A percentile compares a stretch with the other conserved stretches of the same genome.
phyloP scores from a whole-genome alignment of 345 rosid species.

The Dipteronia sinensis region DNA sequence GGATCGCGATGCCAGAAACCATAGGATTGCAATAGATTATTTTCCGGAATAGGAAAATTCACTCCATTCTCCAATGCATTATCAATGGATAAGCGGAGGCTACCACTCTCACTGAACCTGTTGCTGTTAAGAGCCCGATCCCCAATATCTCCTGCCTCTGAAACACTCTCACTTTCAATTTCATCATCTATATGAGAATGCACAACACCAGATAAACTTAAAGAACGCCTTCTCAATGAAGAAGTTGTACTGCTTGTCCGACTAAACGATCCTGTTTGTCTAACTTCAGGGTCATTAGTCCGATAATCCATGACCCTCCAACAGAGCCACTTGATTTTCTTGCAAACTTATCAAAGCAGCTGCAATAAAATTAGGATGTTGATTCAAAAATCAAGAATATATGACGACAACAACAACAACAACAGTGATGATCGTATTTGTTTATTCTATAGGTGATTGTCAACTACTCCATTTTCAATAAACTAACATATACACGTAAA shows the following conservation, averaged over 20 bases:
- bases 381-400: background rate
- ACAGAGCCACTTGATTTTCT: conserved; percentile 19
- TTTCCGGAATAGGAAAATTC: conserved; percentile 31
- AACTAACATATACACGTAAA: background rate
- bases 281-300: conserved; percentile 19
- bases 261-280: conserved; percentile 38
- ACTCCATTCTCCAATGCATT: conserved; percentile 41
- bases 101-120: conserved; percentile 45
- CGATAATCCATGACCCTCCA: conserved; percentile 48
- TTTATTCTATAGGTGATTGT: background rate
- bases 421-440: too few relatives aligned
- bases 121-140: conserved; percentile 65
- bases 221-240: conserved; percentile 53
- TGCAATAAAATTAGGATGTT: background rate
- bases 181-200: conserved; percentile 44
- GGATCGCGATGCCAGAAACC: conserved; percentile 32
- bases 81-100: conserved; percentile 44
- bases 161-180: conserved; percentile 58
- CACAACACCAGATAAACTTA: conserved; percentile 39
- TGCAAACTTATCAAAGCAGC: background rate
- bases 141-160: conserved; percentile 93
- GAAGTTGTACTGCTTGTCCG: conserved; percentile 47
- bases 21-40: conserved; percentile 25
- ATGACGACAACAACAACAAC: conserved; percentile 5
- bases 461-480: background rate